phyloP scores from a whole-genome alignment of 805 yeast genomes.

The Brettanomyces custersianus region DNA sequence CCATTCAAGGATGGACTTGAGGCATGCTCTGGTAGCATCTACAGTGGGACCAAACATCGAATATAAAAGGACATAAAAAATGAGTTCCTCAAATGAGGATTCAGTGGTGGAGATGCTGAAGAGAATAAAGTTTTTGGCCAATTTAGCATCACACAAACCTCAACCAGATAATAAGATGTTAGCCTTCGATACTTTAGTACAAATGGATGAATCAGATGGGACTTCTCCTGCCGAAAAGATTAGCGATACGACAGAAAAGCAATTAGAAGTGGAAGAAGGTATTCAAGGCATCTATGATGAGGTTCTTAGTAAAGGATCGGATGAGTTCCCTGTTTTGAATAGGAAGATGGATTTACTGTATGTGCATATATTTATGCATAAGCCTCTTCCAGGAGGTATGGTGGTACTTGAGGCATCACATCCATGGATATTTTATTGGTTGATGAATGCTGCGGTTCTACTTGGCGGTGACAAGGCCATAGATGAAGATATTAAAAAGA shows the following conservation, averaged over 20 bases:
- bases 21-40: too few relatives aligned
- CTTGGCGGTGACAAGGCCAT: slow-evolving; percentile 29
- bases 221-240: slow-evolving; percentile 12
- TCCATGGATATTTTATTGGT: slow-evolving; percentile 89
- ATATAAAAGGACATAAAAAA: too few relatives aligned
- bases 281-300: slow-evolving; percentile 25
- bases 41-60: too few relatives aligned
- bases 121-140: background rate
- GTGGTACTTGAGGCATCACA: slow-evolving; percentile 75
- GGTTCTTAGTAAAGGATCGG: slow-evolving; percentile 21
- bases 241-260: slow-evolving; percentile 30
- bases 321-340: slow-evolving; percentile 21
- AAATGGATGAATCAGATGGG: slow-evolving; percentile 14
- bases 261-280: slow-evolving; percentile 29
- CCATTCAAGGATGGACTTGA: slow-evolving; percentile 4
- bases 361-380: slow-evolving; percentile 30
- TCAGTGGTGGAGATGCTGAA: background rate
- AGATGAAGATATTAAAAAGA: slow-evolving; percentile 5
- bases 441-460: slow-evolving; percentile 43
- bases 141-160: background rate
- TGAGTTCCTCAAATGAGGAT: background rate
- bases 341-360: slow-evolving; percentile 34
- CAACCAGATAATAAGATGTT: slow-evolving; percentile 4
- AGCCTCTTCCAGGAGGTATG: slow-evolving; percentile 42
- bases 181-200: slow-evolving; percentile 17